Percentiles rank a stretch among this genome's conserved stretches.
Conservation (phyloP, 2,329 filamentous ascomycete genomes). For the Madurella mycetomatis region DNA sequence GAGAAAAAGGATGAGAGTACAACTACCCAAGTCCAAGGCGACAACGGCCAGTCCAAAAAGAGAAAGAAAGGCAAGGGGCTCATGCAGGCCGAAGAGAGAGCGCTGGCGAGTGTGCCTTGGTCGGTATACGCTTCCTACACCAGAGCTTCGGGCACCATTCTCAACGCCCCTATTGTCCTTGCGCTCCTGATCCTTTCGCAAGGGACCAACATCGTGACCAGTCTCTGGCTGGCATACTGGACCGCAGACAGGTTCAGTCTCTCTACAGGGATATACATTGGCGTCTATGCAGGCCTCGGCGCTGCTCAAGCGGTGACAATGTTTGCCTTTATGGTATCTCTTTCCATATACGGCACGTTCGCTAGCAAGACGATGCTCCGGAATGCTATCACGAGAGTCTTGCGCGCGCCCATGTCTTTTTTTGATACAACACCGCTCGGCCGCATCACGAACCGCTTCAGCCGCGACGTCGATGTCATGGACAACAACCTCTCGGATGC, state of each 20-base stretch:
- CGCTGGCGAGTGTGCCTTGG: constrained; percentile 73
- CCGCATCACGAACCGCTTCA: constrained; percentile 94
- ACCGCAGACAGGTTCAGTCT: constrained; percentile 72
- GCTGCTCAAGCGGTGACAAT: constrained; percentile 66
- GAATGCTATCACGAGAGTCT: constrained; percentile 70
- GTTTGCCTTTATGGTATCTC: constrained; percentile 73
- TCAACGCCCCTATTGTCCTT: constrained; percentile 62
- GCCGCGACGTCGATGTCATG: constrained; percentile 93
- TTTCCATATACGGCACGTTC: constrained; percentile 75
- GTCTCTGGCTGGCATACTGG: constrained; percentile 93
- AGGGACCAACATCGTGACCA: constrained; percentile 80
- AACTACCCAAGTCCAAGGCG: constrained; percentile 36
- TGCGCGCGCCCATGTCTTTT: constrained; percentile 77
- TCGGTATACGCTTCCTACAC: constrained; percentile 75
- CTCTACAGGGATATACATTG: constrained; percentile 66
- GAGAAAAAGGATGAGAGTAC: constrained; percentile 55
- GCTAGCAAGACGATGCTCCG: constrained; percentile 79
- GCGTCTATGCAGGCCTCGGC: constrained; percentile 67
- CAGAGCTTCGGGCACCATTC: constrained; percentile 64
- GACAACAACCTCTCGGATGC: constrained; percentile 87
- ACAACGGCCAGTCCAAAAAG: constrained; percentile 37
- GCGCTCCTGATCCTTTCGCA: constrained; percentile 67
- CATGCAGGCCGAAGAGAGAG: constrained; percentile 70
- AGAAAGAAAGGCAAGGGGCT: constrained; percentile 57
- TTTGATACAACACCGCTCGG: constrained; percentile 96